Evolutionary conservation across 192 early-diverging fungal genomes (phyloP), one percentile per base, ranked within the genome.

Genomic region (Coemansia sp.): DNA sequence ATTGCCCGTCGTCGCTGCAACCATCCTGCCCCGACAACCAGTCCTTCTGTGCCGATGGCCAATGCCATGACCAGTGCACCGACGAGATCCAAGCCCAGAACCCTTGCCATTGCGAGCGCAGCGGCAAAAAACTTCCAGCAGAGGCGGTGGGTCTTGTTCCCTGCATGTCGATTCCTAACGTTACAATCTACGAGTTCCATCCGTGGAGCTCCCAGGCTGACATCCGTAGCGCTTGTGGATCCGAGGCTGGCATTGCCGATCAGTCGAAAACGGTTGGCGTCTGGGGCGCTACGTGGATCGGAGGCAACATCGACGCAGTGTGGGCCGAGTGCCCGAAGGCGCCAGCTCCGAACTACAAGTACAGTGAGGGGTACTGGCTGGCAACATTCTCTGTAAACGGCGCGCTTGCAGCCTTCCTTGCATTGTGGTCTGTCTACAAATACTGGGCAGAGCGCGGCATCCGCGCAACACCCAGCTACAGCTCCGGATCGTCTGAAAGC

Each of bases 11-110:
- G 21, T 41, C 68, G 26, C 46, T 85, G 57, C 66, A 49, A 46
- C 71, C 77, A 18, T 43, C 44, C 4, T 88, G 87, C 36, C 68
- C 78, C 6, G 10, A 41, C 1, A 75, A 67, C 8, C 73, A 73
- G 62, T 7, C 26, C 1, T 75, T 85, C 21, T 88, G 87, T 58
- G 71, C 71, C 1, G 85, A 88, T 62, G 85, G 87, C 6, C 48
- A 77, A 10, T 88, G 87, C 60, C 83, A 82, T 38, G 36, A 60
- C 35, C 46, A 68, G 20, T 87, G 86, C 62, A 63, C 69, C 6
- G 70, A 38, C 48, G 49, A 56, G 9, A 30, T 63, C 43, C 65
- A 77, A 53, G 67, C 73, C 4, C 38, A 36, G 10, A 82, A 84
- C 62, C 63, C 62, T 4, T 87, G 86, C 66, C 66, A 74, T n/a